Base-by-base conservation (phyloP, 768 basidiomycete genomes). In the Amanita thiersii region DNA sequence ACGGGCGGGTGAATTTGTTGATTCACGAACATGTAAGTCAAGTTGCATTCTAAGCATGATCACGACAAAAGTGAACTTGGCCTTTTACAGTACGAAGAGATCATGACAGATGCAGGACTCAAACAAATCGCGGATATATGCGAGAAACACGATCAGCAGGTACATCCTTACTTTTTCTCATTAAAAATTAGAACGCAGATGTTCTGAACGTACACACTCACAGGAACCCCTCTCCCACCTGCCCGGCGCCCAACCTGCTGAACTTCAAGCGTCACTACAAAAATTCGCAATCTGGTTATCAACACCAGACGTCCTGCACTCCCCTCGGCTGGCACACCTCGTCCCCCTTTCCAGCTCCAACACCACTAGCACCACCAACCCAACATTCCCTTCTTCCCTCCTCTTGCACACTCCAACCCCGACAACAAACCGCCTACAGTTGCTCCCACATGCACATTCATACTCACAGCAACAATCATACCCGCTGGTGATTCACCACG, bases 231-330 rank as follows among this genome's bases (percentile, higher is more conserved):
- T 98, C 8, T 87, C 93, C 0, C 83, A 73, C 30, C 59, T 86
- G 5, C 81, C 86, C 1, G 62, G 72, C 0, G 78, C 84, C 2
- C 72, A 81, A 37, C 75, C 88, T 0, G 54, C 73, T 8, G 65
- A 75, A 8, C 69, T 97, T 29, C 72, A 81, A 37, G 50, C 59
- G 5, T 68, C 86, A 0, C 70, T 96, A 7, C 69, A 62, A 11
- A 66, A 65, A 31, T 96, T 98, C 63, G 84, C 91, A 1, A 55
- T 67, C 1, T 98, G 92, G 86, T 78, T 98, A 2, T 84, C 88
- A 3, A 76, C 79, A 1, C 69, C 79, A 19, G 86, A 88, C 49
- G 81, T 91, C 10, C 75, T 88, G 10, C 78, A 87, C 10, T 84
- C 88, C 0, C 79, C 86, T 0, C 81, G 88, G 2, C 76, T 98